Base-by-base conservation (phyloP, 768 basidiomycete genomes). In the Lentinula sp. region DNA sequence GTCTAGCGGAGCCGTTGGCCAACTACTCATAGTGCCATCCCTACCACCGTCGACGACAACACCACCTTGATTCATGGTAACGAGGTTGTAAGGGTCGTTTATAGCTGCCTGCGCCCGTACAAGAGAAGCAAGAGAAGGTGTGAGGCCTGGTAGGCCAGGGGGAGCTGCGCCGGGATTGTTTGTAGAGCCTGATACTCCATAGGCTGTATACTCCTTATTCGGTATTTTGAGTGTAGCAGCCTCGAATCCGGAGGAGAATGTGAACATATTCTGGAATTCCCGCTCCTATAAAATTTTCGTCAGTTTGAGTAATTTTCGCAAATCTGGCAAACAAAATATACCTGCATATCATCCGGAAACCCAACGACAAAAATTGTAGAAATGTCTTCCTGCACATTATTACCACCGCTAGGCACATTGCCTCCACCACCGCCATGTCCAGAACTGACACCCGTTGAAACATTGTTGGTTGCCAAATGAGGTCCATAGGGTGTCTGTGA, bases 211-310 rank as follows among this genome's bases (percentile, higher is more conserved):
- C 68, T 94, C 91, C 74, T 94, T 90, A 78, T 93, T 93, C 1
- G 97, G 97, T 61, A 96, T 93, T 81, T 98, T 99, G 66, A 99
- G 81, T 6, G 95, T 97, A 7, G 97, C 96, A 23, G 95, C 97
- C 72, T 98, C 97, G 68, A 98, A 99, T 10, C 95, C 97, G 0
- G 83, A 77, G 3, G 92, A 93, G 69, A 99, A 99, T 7, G 95
- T 93, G 72, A 99, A 99, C 91, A 99, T 96, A 71, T 98, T 98
- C 73, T 96, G 93, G 73, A 98, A 99, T 76, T 99, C 97, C 35
- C 97, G 93, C 78, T 98, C 97, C 95, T 98, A 66, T 3, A 57
- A 56, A 65, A 64, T 4, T 53, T 37, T 28, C 45, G 23, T 39
- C 28, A 23, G 49, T 28, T 42, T 7, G 6, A 54, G 7, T 2